Percentiles rank a stretch among this genome's conserved stretches.
These are phyloP conservation scores for Cytospora piceae DNA, from an alignment of 2,329 filamentous ascomycete species.

Conservation along the genomic window DNA sequence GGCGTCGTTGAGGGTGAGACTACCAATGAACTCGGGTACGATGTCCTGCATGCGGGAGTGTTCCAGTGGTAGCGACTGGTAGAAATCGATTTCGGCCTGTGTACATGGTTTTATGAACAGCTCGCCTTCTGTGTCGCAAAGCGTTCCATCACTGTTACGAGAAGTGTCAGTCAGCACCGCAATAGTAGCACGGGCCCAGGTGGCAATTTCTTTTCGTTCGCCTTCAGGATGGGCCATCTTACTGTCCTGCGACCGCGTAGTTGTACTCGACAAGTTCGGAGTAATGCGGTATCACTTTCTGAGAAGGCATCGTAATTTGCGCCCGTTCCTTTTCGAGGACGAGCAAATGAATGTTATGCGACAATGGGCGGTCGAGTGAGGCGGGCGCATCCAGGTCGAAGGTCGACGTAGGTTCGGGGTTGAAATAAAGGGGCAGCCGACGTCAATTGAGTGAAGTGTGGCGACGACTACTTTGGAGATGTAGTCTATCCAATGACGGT, in stretches of 20 bases:
- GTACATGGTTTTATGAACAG: slow-evolving; percentile 96
- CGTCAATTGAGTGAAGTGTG: slow-evolving; percentile 23
- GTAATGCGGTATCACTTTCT: slow-evolving; percentile 54
- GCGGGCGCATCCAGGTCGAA: slow-evolving; percentile 25
- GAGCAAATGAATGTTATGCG: slow-evolving; percentile 11
- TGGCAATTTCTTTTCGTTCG: neutral
- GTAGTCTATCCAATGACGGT: slow-evolving; percentile 8
- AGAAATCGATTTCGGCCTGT: slow-evolving; percentile 83
- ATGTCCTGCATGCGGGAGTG: slow-evolving; percentile 77
- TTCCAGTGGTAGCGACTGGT: slow-evolving; percentile 67
- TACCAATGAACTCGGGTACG: slow-evolving; percentile 86
- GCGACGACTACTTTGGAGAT: slow-evolving; percentile 23
- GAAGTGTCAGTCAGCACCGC: slow-evolving; percentile 31
- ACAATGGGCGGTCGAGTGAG: slow-evolving; percentile 9
- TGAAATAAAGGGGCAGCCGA: slow-evolving; percentile 18
- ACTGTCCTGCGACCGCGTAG: slow-evolving; percentile 84
- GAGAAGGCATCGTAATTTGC: slow-evolving; percentile 34
- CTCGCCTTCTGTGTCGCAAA: slow-evolving; percentile 80
- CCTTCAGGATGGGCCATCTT: slow-evolving; percentile 44
- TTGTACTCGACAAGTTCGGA: slow-evolving; percentile 70
- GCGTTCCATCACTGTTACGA: slow-evolving; percentile 76
- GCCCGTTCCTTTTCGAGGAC: slow-evolving; percentile 22
- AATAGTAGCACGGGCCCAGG: neutral
- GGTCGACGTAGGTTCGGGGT: neutral
- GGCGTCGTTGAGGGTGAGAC: slow-evolving; percentile 68